Percentiles rank a stretch among this genome's conserved stretches.
These are phyloP conservation scores for Moniliophthora roreri DNA, from an alignment of 1,284 basidiomycete species.

Conservation along the genomic window DNA sequence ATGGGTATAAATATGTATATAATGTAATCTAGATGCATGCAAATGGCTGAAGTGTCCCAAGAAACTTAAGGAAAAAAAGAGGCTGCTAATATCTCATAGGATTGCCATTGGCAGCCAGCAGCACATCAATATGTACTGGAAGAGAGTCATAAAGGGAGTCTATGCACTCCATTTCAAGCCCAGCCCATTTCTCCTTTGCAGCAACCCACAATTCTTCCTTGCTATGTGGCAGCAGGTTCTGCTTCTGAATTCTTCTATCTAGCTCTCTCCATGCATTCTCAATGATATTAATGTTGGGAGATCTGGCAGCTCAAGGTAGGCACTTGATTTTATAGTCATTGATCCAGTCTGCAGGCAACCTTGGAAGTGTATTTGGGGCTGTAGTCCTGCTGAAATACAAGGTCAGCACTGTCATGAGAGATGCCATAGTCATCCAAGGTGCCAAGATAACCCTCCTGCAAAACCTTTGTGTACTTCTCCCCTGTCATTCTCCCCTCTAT, in stretches of 20 bases:
- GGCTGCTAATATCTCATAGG: not conserved
- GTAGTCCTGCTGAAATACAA: slow-evolving; percentile 3
- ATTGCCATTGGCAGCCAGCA: not conserved
- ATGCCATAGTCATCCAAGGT: not conserved
- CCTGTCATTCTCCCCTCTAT: slow-evolving; percentile 14
- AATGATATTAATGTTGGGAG: too few species aligned
- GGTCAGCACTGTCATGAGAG: not conserved
- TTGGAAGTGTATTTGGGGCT: not conserved
- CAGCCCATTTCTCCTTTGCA: not conserved
- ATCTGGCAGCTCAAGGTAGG: too few species aligned
- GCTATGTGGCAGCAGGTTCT: not conserved
- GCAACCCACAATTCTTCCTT: not conserved
- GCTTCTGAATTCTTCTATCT: too few species aligned
- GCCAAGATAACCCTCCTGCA: slow-evolving; percentile 3
- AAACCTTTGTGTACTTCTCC: slow-evolving; percentile 12
- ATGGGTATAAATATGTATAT: too few species aligned
- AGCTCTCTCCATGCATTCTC: too few species aligned
- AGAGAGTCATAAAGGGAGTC: not conserved
- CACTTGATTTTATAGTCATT: not conserved
- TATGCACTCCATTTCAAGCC: not conserved
- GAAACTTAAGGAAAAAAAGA: not conserved
- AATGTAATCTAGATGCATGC: too few species aligned
- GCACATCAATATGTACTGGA: not conserved
- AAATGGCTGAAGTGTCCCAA: too few species aligned
- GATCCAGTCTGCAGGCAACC: not conserved